A percentile compares a stretch with the other conserved stretches of the same genome.
phyloP scores from a whole-genome alignment of 2,329 filamentous ascomycete genomes.

The Triangularia setosa region DNA sequence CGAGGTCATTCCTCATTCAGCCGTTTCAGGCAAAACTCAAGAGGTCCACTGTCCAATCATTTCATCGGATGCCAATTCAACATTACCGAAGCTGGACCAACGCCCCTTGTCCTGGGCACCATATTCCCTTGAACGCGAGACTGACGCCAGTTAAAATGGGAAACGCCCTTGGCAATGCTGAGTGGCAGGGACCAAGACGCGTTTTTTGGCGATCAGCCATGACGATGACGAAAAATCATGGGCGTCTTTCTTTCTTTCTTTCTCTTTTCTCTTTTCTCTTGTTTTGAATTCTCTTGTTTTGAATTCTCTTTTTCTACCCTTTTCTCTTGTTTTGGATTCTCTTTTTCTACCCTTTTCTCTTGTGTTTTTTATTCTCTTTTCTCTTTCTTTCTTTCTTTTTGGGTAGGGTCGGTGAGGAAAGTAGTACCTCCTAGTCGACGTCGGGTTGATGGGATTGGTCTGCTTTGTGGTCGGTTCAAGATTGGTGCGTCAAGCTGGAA shows the following conservation, averaged over 20 bases:
- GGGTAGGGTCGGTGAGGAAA: background rate
- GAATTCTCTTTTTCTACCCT: constrained; percentile 26
- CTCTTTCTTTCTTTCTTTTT: constrained; percentile 8
- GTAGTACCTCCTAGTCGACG: background rate
- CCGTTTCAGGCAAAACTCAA: background rate
- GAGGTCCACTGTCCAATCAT: background rate
- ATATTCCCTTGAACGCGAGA: background rate
- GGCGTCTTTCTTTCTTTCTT: constrained; percentile 29
- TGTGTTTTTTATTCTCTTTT: constrained; percentile 28
- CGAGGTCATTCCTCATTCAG: background rate
- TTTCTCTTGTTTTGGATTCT: constrained; percentile 26
- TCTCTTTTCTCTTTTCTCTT: constrained; percentile 29
- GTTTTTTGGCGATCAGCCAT: background rate
- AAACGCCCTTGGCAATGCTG: background rate
- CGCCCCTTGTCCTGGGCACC: background rate
- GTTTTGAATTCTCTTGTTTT: constrained; percentile 27
- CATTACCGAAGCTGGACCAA: background rate
- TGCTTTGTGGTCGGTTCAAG: background rate
- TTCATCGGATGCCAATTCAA: background rate
- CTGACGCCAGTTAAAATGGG: background rate
- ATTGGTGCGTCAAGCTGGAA: background rate
- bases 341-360: constrained; percentile 19
- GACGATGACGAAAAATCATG: background rate
- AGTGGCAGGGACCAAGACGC: background rate
- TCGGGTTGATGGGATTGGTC: background rate